phyloP scores from a whole-genome alignment of 495 filamentous ascomycete genomes.

The Aspergillus bertholletiae region DNA sequence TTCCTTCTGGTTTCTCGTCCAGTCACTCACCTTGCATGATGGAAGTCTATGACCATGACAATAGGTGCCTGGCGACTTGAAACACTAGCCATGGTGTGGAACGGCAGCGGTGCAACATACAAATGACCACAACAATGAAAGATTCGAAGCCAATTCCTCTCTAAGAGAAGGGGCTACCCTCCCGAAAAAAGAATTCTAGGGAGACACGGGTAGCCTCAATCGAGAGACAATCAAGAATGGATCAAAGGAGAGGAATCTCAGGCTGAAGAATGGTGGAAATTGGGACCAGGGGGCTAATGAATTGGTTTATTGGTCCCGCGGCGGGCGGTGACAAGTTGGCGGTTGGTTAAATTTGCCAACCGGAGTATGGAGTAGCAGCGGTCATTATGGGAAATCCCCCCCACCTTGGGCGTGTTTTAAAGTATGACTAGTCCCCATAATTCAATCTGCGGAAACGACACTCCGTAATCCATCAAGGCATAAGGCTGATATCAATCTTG shows the following conservation, averaged over 20 bases:
- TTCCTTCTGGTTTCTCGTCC: not conserved
- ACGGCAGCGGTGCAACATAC: conserved; percentile 4
- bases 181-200: not conserved
- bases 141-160: conserved; percentile 13
- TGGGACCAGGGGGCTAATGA: not conserved
- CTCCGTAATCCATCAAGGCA: not conserved
- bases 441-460: too few relatives aligned
- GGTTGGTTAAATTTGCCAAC: not conserved
- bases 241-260: conserved; percentile 11
- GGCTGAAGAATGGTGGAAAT: not conserved
- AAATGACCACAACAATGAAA: conserved; percentile 19
- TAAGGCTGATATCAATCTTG: not conserved
- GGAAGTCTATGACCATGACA: conserved; percentile 92
- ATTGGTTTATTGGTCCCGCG: not conserved
- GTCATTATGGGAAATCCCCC: not conserved
- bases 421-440: too few relatives aligned
- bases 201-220: not conserved
- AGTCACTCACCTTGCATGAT: conserved; percentile 73
- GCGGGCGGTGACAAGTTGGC: not conserved
- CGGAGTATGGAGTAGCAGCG: not conserved
- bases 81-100: conserved; percentile 29
- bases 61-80: conserved; percentile 47
- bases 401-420: too few relatives aligned
- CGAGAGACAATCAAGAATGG: not conserved
- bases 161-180: conserved; percentile 8